Evolutionary conservation across 202 grass and related monocot species (phyloP).

Genomic region (Schoenoplectus triqueter): DNA sequence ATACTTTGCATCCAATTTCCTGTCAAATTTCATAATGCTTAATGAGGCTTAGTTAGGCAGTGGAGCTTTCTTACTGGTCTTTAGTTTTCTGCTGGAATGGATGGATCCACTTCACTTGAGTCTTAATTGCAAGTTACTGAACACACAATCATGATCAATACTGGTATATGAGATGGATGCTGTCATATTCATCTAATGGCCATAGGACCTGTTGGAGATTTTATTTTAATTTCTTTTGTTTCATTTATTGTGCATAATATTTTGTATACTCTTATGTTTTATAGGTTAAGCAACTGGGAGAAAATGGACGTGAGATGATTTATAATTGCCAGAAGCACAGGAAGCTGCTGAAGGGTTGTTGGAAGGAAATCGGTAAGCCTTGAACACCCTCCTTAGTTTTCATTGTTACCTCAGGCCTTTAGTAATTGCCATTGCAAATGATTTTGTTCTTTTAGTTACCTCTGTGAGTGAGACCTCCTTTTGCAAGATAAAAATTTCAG

Average conservation of each 20-base stretch:
- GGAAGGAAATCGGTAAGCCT: slow-evolving; percentile 65
- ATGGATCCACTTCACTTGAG: not conserved
- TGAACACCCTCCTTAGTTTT: not conserved
- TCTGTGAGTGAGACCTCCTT: not conserved
- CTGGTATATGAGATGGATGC: not conserved
- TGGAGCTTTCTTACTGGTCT: not conserved
- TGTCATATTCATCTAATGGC: not conserved
- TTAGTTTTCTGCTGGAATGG: not conserved
- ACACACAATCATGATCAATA: not conserved
- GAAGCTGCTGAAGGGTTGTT: slow-evolving; percentile 50
- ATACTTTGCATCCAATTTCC: slow-evolving; percentile 13
- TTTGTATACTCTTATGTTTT: slow-evolving; percentile 32
- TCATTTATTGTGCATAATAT: slow-evolving; percentile 29
- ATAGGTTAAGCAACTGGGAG: slow-evolving; percentile 75
- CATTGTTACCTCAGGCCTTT: not conserved
- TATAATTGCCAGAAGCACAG: slow-evolving; percentile 26
- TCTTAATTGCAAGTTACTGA: not conserved
- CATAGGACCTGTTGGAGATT: not conserved
- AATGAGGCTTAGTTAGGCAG: not conserved
- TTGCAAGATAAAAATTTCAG: not conserved
- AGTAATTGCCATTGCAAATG: not conserved
- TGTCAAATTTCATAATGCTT: not conserved
- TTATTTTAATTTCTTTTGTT: slow-evolving; percentile 30
- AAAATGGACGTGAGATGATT: slow-evolving; percentile 71
- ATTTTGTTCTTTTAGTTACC: not conserved